phyloP scores from a whole-genome alignment of 108 stramenopile genomes.

The Conticribra guillardii region DNA sequence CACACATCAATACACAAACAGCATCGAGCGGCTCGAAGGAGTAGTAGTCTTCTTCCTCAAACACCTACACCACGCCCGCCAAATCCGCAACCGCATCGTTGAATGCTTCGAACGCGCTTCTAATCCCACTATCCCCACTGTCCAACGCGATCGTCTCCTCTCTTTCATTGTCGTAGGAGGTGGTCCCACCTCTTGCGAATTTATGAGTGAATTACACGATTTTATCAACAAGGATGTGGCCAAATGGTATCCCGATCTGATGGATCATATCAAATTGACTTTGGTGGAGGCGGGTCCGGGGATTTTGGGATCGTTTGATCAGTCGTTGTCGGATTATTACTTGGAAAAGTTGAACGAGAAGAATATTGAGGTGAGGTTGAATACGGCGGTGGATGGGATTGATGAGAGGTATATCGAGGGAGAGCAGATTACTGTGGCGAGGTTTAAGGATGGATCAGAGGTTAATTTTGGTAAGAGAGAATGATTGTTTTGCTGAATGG shows the following conservation, averaged over 20 bases:
- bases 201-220: slow-evolving; percentile 92
- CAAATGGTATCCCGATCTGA: slow-evolving; percentile 87
- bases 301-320: slow-evolving; percentile 92
- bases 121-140: slow-evolving; percentile 66
- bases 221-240: slow-evolving; percentile 89
- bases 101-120: slow-evolving; percentile 96
- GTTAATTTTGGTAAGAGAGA: slow-evolving; percentile 70
- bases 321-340: slow-evolving; percentile 76
- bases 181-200: slow-evolving; percentile 97
- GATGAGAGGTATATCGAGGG: slow-evolving; percentile 55
- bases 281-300: slow-evolving; percentile 92
- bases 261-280: slow-evolving; percentile 76
- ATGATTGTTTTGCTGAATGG: not conserved
- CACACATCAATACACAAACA: not conserved
- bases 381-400: slow-evolving; percentile 74
- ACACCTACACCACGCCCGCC: slow-evolving; percentile 93
- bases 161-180: slow-evolving; percentile 97
- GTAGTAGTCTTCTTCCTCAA: slow-evolving; percentile 94
- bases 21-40: slow-evolving; percentile 61
- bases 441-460: slow-evolving; percentile 76
- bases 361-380: slow-evolving; percentile 76
- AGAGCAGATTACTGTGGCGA: slow-evolving; percentile 66
- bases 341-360: slow-evolving; percentile 66
- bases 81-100: slow-evolving; percentile 91
- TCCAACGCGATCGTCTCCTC: slow-evolving; percentile 83